A percentile compares a stretch with the other conserved stretches of the same genome.
These are phyloP conservation scores for Fusarium drepaniforme DNA, from an alignment of 2,329 filamentous ascomycete species.

Conservation along the genomic window DNA sequence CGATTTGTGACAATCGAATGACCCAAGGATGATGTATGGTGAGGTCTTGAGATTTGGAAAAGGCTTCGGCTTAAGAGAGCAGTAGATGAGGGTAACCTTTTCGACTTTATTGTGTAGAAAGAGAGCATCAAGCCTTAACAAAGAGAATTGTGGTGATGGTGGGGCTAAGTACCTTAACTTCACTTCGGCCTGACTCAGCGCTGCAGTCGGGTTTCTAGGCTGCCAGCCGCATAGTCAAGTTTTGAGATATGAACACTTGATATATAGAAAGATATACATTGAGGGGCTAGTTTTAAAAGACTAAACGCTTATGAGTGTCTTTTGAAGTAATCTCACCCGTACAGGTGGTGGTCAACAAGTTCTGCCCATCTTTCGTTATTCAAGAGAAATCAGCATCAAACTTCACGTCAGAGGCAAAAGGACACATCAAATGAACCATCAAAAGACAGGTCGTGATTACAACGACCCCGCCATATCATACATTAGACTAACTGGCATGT, in stretches of 20 bases:
- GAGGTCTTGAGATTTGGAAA: neutral
- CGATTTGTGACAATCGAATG: neutral
- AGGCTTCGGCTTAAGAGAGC: neutral
- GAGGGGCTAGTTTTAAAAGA: neutral
- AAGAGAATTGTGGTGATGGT: neutral
- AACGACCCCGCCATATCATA: conserved; percentile 40
- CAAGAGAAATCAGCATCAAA: neutral
- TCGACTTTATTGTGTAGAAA: neutral
- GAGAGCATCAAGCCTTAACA: conserved; percentile 9
- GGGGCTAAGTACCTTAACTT: neutral
- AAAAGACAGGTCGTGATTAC: conserved; percentile 25
- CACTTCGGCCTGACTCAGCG: conserved; percentile 43
- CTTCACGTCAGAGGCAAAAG: neutral
- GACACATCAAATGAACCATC: conserved; percentile 18
- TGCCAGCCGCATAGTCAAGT: neutral
- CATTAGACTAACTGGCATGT: conserved; percentile 41
- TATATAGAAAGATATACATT: neutral
- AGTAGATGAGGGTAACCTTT: neutral
- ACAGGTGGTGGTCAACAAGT: neutral
- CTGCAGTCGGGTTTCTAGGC: neutral
- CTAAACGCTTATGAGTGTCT: neutral
- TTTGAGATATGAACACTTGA: too few relatives aligned
- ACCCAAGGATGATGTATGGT: neutral
- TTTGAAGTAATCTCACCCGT: neutral
- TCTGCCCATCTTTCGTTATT: neutral